Percentiles rank a stretch among this genome's conserved stretches.
These are phyloP conservation scores for Cadophora luteo-olivacea DNA, from an alignment of 2,329 filamentous ascomycete genomes.

Conservation along the genomic window DNA sequence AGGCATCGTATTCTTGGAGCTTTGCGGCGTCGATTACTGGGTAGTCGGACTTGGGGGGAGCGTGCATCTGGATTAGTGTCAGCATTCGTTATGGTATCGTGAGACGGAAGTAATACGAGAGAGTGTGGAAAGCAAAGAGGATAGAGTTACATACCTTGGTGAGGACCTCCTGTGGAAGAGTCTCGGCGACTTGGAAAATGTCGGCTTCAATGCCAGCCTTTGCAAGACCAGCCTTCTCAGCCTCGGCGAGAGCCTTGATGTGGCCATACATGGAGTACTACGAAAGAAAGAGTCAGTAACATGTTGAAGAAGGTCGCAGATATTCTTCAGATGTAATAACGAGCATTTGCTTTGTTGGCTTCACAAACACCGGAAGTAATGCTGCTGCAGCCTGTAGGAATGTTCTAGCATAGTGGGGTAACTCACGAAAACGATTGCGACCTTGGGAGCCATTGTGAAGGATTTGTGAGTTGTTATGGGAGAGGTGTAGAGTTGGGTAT, in stretches of 20 bases:
- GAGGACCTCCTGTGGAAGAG: conserved; percentile 82
- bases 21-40: conserved; percentile 63
- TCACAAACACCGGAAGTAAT: not conserved
- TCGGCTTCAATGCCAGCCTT: conserved; percentile 83
- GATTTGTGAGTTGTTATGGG: conserved; percentile 18
- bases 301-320: not conserved
- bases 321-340: not conserved
- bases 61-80: conserved; percentile 69
- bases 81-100: not conserved
- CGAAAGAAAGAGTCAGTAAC: conserved; percentile 9
- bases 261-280: conserved; percentile 97
- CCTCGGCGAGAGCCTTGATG: conserved; percentile 81
- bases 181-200: conserved; percentile 80
- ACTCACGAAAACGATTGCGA: conserved; percentile 89
- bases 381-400: conserved; percentile 1
- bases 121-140: not conserved
- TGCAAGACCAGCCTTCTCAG: conserved; percentile 90
- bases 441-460: conserved; percentile 79
- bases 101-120: not conserved
- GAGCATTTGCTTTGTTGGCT: not conserved
- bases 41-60: conserved; percentile 76
- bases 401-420: conserved; percentile 36
- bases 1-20: conserved; percentile 81
- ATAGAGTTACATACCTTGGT: conserved; percentile 54
- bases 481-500: conserved; percentile 14